Evolutionary conservation across 305 asterid genomes (phyloP), one percentile per base, ranked within the genome.

Genomic region (Lippia alba): DNA sequence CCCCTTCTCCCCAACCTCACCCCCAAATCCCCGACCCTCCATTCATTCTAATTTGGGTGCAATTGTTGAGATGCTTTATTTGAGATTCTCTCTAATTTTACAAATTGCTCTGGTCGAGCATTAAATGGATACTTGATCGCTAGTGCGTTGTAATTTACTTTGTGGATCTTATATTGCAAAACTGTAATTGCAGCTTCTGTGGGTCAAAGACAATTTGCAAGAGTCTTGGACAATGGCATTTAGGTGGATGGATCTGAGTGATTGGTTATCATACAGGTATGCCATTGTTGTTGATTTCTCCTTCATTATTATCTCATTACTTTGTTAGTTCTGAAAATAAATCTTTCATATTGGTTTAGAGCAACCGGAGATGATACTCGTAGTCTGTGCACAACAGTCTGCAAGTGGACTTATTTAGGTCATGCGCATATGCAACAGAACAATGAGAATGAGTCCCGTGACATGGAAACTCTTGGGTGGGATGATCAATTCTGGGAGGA

Each of bases 341-440:
- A 46, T 32, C 14, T 32, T 34, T 46, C 56, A 24, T 72, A 66
- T 75, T 69, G 33, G 64, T 64, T 24, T 65, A 94, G 99, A 83
- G 99, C 99, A 76, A 87, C 99, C 2, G 99, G 99, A 82, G 99
- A 94, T 83, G 99, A 94, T 79, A 91, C 98, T 24, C 85, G 99
- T 70, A 94, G 99, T 82, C 80, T 94, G 77, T 91, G 99, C 91
- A 91, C 99, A 45, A 90, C 94, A 40, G 99, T 87, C 72, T 94
- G 99, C 90, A 94, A 94, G 79, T 94, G 99, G 99, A 91, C 97
- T 51, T 94, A 94, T 79, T 86, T 94, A 70, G 99, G 98, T 39
- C 99, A 94, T 84, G 99, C 99, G 32, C 99, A 94, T 77, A 84
- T 91, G 98, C 92, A 88, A 54, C 97, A 90, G 81, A 80, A 76